Evolutionary conservation across 2,329 filamentous ascomycete genomes (phyloP).

Genomic region (Cyphellophora attinorum): DNA sequence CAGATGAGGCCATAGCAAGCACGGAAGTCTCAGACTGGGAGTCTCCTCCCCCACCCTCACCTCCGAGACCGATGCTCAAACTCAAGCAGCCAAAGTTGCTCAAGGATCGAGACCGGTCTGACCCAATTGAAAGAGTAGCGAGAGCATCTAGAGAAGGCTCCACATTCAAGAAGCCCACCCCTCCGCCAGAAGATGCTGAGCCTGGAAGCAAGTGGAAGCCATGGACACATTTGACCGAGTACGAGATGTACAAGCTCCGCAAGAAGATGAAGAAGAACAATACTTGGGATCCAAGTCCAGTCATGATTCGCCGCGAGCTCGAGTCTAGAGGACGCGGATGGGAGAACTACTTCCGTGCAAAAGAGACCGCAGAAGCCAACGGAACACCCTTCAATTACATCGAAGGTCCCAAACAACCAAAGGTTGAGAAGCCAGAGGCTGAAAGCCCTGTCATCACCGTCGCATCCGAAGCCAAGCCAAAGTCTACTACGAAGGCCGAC

Average conservation of each 20-base stretch:
- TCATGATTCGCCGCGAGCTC: constrained; percentile 58
- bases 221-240: constrained; percentile 57
- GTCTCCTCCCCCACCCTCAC: constrained; percentile 22
- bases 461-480: constrained; percentile 7
- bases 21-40: constrained; percentile 37
- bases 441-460: constrained; percentile 4
- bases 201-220: constrained; percentile 52
- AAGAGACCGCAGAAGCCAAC: constrained; percentile 38
- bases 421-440: background rate
- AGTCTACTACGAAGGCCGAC: constrained; percentile 42
- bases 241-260: constrained; percentile 56
- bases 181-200: constrained; percentile 50
- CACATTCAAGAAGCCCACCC: constrained; percentile 21
- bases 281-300: constrained; percentile 57
- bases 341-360: constrained; percentile 40
- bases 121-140: constrained; percentile 8
- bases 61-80: constrained; percentile 19
- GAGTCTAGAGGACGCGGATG: constrained; percentile 47
- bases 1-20: constrained; percentile 36
- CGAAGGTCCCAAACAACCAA: constrained; percentile 4
- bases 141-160: constrained; percentile 11
- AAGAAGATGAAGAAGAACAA: constrained; percentile 65
- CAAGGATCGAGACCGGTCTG: constrained; percentile 6
- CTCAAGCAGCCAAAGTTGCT: constrained; percentile 34
- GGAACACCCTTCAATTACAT: constrained; percentile 52